Percentiles rank a stretch among this genome's conserved stretches.
Conservation (phyloP, 208 protist species). For the Crithidia thermophila region DNA sequence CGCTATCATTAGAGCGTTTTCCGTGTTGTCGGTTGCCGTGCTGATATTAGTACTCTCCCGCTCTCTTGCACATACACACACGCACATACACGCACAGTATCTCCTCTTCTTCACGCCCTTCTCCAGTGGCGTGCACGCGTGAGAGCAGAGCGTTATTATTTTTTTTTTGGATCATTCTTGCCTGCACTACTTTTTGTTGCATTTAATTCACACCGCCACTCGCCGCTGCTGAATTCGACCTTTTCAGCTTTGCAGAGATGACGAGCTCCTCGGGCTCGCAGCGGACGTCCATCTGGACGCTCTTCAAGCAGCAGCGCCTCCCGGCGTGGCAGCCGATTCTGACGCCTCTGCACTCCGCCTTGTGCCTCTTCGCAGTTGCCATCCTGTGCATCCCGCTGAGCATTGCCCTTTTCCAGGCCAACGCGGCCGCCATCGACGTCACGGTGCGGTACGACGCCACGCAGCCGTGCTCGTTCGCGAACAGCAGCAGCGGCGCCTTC, state of each 20-base stretch:
- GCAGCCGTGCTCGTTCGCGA: constrained; percentile 40
- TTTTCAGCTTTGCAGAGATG: neutral
- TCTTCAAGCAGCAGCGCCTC: constrained; percentile 95
- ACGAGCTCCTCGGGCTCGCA: neutral
- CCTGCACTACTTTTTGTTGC: too few species aligned
- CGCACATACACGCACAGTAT: too few species aligned
- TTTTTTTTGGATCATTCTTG: too few species aligned
- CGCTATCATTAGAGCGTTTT: too few species aligned
- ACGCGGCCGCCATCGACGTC: constrained; percentile 72
- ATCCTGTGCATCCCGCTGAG: constrained; percentile 95
- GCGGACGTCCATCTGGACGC: constrained; percentile 31
- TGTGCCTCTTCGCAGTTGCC: constrained; percentile 89
- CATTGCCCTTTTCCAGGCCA: constrained; percentile 71
- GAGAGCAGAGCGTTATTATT: too few species aligned
- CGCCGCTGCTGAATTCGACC: too few species aligned
- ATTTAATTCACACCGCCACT: too few species aligned
- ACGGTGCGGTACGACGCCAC: constrained; percentile 76
- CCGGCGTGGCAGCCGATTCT: constrained; percentile 97
- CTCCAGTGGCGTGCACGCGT: too few species aligned
- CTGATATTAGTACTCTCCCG: too few species aligned
- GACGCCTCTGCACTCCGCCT: constrained; percentile 90
- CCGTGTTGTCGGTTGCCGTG: too few species aligned
- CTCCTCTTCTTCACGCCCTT: too few species aligned
- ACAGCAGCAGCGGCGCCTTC: constrained; percentile 45
- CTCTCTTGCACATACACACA: too few species aligned